These are phyloP conservation scores for Alisma plantagoaquatica DNA, from an alignment of 106 monocot genomes.

Conservation along the genomic window DNA sequence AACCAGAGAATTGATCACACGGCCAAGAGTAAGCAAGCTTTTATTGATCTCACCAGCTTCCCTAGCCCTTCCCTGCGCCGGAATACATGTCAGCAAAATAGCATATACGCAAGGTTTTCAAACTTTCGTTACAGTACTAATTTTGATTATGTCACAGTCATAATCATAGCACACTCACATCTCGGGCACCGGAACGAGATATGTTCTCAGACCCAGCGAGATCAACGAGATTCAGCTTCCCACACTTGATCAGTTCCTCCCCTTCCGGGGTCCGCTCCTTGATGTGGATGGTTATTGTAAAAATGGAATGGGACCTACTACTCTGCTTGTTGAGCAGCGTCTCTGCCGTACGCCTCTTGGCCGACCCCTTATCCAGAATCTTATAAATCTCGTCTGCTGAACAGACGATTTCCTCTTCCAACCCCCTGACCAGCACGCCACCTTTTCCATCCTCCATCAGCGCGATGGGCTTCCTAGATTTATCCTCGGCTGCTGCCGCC, in stretches of 20 bases:
- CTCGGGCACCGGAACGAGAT: conserved; percentile 72
- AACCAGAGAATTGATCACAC: conserved; percentile 92
- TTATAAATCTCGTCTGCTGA: conserved; percentile 75
- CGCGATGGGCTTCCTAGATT: conserved; percentile 74
- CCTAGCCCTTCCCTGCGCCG: conserved; percentile 91
- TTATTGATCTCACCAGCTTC: conserved; percentile 98
- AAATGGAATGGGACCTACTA: conserved; percentile 87
- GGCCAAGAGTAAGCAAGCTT: conserved; percentile 93
- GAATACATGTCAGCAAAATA: too few relatives aligned
- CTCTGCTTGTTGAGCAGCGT: conserved; percentile 93
- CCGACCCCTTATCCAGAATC: conserved; percentile 69
- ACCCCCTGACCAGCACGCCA: conserved; percentile 71
- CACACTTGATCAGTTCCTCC: conserved; percentile 88
- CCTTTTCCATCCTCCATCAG: conserved; percentile 98
- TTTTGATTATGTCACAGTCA: too few relatives aligned
- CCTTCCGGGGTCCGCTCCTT: conserved; percentile 76
- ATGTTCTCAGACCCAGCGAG: conserved; percentile 92
- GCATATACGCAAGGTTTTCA: too few relatives aligned
- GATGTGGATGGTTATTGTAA: conserved; percentile 83
- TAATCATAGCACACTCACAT: conserved; percentile 66
- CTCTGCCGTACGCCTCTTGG: conserved; percentile 80
- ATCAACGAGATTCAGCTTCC: conserved; percentile 96
- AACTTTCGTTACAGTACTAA: too few relatives aligned
- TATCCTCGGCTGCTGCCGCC: too few relatives aligned
- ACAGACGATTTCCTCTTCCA: conserved; percentile 85